Conservation (phyloP, 1,284 basidiomycete genomes). For the Irpex lacteus region DNA sequence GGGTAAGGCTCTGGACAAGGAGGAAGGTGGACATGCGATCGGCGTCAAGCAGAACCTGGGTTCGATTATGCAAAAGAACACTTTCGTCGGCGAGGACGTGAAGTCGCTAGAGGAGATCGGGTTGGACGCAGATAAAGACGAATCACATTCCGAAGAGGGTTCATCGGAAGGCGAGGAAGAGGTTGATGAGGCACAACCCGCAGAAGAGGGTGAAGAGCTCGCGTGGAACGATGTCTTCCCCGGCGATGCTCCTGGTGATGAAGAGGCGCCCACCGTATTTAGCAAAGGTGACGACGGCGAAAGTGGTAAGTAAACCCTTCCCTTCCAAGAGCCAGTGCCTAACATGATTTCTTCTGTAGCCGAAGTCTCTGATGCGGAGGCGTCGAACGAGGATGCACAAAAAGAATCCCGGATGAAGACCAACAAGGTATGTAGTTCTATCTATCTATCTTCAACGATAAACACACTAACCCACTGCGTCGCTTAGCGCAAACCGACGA, state of each 20-base stretch:
- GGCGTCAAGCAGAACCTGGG: constrained; percentile 72
- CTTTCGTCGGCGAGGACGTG: constrained; percentile 72
- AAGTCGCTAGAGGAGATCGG: constrained; percentile 50
- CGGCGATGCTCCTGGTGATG: constrained; percentile 6
- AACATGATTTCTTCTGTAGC: constrained; percentile 13
- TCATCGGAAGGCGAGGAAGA: constrained; percentile 7
- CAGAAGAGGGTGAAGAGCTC: constrained; percentile 9
- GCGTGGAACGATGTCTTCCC: constrained; percentile 19
- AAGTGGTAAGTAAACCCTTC: constrained; percentile 13
- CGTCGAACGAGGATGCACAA: constrained; percentile 21
- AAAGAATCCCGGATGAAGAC: constrained; percentile 87
- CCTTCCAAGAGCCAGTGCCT: background rate
- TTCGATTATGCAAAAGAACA: constrained; percentile 84
- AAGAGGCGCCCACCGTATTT: constrained; percentile 12
- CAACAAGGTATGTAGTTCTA: constrained; percentile 60
- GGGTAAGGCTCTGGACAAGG: constrained; percentile 32
- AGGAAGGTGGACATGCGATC: constrained; percentile 34
- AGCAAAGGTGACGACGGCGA: constrained; percentile 25
- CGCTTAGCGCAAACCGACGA: constrained; percentile 77
- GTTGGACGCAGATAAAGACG: constrained; percentile 25
- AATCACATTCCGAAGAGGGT: constrained; percentile 11
- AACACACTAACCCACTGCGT: background rate
- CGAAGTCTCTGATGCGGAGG: constrained; percentile 26
- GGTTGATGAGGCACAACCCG: constrained; percentile 10
- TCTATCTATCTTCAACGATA: background rate